Base-by-base conservation (phyloP, 208 protist species). In the Trypanosoma platydactyli region DNA sequence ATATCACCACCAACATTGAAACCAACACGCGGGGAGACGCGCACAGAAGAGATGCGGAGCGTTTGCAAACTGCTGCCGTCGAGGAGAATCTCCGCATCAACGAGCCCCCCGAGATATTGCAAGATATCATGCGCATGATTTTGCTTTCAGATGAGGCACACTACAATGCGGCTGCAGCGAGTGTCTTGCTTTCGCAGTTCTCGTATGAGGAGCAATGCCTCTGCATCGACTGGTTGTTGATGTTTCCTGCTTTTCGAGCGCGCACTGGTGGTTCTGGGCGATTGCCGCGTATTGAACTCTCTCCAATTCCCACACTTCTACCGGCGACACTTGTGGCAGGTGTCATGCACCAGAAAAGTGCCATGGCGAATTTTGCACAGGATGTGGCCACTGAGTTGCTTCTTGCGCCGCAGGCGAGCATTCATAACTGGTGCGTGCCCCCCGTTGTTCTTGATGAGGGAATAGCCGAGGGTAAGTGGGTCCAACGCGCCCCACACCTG, bases 71-170 rank as follows among this genome's bases (percentile, higher is more conserved):
- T 11, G 24, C 41, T 42, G 48, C 55, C 11, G 46, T 38, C 27
- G 48, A 57, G 45, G 25, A 24, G 6, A 7, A 35, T 25, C 29
- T 38, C 1, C 12, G 29, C 15, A 13, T 25, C 16, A 51, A 44
- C 3, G 46, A 57, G 33, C 60, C 50, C 22, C 42, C 78, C 13
- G 83, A 89, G 57, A 42, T 83, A 11, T 74, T 81, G 35, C 49
- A 84, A 44, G 87, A 92, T 57, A 46, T 76, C 0, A 57, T 93
- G 35, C 86, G 89, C 16, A 91, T 90, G 82, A 83, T 95, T 50
- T 50, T 95, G 33, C 73, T 95, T 22, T 86, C 78, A 16, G 89
- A 95, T 60, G 68, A 80, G 50, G 80, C 86, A 20, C 89, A 95
- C 72, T 92, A 89, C 64, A 73, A 80, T 58, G 82, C 76, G 15